A percentile compares a stretch with the other conserved stretches of the same genome.
Evolutionary conservation across 129 eudicot species (phyloP).

Genomic region (Lactuca saligna): DNA sequence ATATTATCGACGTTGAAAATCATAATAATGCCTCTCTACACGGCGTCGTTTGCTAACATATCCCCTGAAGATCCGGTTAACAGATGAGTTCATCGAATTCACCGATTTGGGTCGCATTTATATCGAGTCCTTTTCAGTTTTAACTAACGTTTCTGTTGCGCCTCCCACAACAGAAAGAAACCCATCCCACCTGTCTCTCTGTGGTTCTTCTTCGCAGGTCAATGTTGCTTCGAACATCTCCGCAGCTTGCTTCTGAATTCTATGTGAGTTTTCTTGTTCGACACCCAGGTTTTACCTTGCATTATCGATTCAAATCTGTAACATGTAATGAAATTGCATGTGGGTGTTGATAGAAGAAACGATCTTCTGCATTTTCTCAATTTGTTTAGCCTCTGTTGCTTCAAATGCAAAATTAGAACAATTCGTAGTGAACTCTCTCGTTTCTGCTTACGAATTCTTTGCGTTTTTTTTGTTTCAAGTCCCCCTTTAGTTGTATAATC

Average conservation of each 20-base stretch:
- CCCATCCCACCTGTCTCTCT: constrained; percentile 2
- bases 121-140: constrained; percentile 16
- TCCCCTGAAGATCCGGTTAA: constrained; percentile 36
- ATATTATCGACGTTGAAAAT: not conserved
- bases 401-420: not conserved
- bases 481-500: not conserved
- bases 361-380: not conserved
- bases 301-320: not conserved
- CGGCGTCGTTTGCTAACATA: constrained; percentile 22
- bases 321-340: not conserved
- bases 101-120: constrained; percentile 28
- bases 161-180: not conserved
- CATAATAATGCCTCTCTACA: not conserved
- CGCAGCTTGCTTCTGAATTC: not conserved
- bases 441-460: not conserved
- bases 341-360: not conserved
- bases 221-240: constrained; percentile 25
- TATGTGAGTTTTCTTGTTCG: constrained; percentile 22
- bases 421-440: not conserved
- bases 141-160: constrained; percentile 21
- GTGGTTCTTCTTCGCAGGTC: constrained; percentile 8
- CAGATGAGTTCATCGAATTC: constrained; percentile 29
- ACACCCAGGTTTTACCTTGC: not conserved
- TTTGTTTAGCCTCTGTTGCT: not conserved
- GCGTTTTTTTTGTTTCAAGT: not conserved